Evolutionary conservation across 139 green algal species (phyloP).

Genomic region (Coelastrella sp.): DNA sequence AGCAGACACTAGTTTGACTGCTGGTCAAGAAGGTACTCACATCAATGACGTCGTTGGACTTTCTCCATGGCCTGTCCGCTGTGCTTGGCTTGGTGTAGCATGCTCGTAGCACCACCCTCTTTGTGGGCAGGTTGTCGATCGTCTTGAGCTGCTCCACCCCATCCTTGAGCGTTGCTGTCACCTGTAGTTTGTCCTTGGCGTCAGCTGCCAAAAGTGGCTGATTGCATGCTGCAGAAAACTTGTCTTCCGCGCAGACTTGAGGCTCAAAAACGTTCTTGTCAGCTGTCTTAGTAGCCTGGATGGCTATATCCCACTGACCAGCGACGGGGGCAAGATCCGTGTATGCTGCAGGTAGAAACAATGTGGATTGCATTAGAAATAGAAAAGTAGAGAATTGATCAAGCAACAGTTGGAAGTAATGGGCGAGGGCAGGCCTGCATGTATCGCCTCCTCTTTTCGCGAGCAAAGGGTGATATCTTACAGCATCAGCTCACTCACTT

Average conservation of each 20-base stretch:
- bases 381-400: too few relatives aligned
- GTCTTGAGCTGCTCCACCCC: constrained; percentile 1
- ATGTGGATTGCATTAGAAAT: too few relatives aligned
- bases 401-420: too few relatives aligned
- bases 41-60: constrained; percentile 41
- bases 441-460: too few relatives aligned
- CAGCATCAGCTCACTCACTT: neutral
- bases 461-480: too few relatives aligned
- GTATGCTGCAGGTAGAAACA: constrained; percentile 12
- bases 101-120: neutral
- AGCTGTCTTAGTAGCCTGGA: neutral
- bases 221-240: constrained; percentile 24
- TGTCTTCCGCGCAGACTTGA: neutral
- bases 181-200: constrained; percentile 31
- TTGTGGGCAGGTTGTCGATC: constrained; percentile 32
- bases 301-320: constrained; percentile 39
- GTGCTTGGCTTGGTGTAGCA: constrained; percentile 39
- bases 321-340: constrained; percentile 21
- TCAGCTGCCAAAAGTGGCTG: constrained; percentile 38
- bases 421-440: too few relatives aligned
- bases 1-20: too few relatives aligned
- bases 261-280: neutral
- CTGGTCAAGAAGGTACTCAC: constrained; percentile 40
- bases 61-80: constrained; percentile 40
- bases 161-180: constrained; percentile 6